Evolutionary conservation across 1,139 yeast genomes (phyloP).

Genomic region (Geotrichum citri-aurantii): DNA sequence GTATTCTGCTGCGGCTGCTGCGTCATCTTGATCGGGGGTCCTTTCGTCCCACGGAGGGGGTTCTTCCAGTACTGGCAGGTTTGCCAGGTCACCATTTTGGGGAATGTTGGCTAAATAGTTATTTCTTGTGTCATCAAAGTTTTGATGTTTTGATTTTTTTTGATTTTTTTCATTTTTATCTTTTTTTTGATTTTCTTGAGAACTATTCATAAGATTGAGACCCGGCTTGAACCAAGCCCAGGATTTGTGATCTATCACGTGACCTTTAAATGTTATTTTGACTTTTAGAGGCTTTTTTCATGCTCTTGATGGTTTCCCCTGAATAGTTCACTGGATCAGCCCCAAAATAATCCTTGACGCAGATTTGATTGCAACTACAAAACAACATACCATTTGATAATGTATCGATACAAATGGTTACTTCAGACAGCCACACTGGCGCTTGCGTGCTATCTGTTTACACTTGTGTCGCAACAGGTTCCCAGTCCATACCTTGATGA

Average conservation of each 20-base stretch:
- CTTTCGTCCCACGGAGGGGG: too few relatives aligned
- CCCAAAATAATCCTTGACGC: background rate
- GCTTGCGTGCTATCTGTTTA: conserved; percentile 1
- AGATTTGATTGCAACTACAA: background rate
- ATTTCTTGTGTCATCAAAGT: too few relatives aligned
- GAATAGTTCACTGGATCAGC: background rate
- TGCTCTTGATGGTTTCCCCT: background rate
- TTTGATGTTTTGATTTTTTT: too few relatives aligned
- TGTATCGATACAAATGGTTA: background rate
- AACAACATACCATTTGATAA: background rate
- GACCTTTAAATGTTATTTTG: background rate
- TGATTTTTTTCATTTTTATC: too few relatives aligned
- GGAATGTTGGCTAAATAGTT: too few relatives aligned
- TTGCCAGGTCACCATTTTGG: too few relatives aligned
- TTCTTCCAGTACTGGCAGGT: too few relatives aligned
- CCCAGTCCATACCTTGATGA: conserved; percentile 51
- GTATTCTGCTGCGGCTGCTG: too few relatives aligned
- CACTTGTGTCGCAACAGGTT: conserved; percentile 1
- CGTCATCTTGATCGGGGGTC: too few relatives aligned
- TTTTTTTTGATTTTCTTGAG: too few relatives aligned
- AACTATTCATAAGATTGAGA: too few relatives aligned
- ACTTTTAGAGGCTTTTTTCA: background rate
- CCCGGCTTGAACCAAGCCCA: too few relatives aligned
- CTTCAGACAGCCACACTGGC: background rate
- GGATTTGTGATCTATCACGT: background rate